Conservation (phyloP, 164 flowering plant genomes). For the Akebia trifoliata region DNA sequence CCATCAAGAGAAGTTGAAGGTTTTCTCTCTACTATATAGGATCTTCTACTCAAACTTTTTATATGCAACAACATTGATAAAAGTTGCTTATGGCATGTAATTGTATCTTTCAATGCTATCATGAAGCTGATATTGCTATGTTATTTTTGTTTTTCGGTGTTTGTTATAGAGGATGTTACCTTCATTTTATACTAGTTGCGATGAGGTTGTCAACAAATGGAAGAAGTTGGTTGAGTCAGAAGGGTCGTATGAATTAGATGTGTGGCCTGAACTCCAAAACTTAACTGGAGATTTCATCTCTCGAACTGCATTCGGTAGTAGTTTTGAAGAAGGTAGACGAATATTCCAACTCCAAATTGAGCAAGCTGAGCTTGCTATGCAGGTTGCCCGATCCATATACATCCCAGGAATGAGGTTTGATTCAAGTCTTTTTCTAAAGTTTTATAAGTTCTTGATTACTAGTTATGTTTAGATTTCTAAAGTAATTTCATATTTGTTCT, state of each 20-base stretch:
- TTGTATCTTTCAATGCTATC: too few species aligned
- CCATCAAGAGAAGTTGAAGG: too few species aligned
- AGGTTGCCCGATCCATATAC: constrained; percentile 6
- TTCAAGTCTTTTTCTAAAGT: background rate
- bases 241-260: constrained; percentile 21
- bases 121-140: background rate
- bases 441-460: background rate
- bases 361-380: constrained; percentile 10
- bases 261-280: constrained; percentile 16
- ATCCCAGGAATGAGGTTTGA: constrained; percentile 36
- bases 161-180: constrained; percentile 19
- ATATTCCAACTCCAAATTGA: constrained; percentile 21
- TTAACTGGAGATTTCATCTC: constrained; percentile 24
- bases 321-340: constrained; percentile 18
- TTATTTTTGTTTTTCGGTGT: background rate
- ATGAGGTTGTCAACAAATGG: constrained; percentile 20
- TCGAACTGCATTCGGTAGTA: constrained; percentile 34
- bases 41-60: too few species aligned
- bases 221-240: constrained; percentile 10
- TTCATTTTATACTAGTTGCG: constrained; percentile 19
- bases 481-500: background rate
- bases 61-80: too few species aligned
- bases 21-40: too few species aligned
- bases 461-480: background rate
- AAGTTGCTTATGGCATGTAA: background rate